phyloP scores from a whole-genome alignment of 208 protist species.

The Porcisia deanei region DNA sequence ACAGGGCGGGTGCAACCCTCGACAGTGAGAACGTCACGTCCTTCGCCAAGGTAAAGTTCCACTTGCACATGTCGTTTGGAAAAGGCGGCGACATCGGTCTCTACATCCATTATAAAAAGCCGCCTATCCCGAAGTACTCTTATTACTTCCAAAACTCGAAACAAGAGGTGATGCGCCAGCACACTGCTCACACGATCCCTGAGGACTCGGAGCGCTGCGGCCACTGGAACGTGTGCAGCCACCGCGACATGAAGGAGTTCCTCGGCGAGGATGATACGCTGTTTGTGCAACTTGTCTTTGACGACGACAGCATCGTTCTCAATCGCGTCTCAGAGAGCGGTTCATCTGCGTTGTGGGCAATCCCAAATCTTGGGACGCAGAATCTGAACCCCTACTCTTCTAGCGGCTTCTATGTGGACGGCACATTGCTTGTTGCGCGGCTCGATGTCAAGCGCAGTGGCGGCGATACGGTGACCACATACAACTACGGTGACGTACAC shows the following conservation, averaged over 20 bases:
- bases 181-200: slow-evolving; percentile 89
- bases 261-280: slow-evolving; percentile 60
- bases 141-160: slow-evolving; percentile 81
- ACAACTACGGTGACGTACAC: slow-evolving; percentile 38
- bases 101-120: slow-evolving; percentile 88
- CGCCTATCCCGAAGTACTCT: slow-evolving; percentile 89
- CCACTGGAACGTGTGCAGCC: slow-evolving; percentile 82
- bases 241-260: slow-evolving; percentile 53
- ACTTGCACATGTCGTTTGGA: slow-evolving; percentile 80
- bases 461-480: slow-evolving; percentile 32
- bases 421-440: slow-evolving; percentile 44
- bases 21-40: slow-evolving; percentile 74
- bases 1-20: slow-evolving; percentile 39
- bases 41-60: slow-evolving; percentile 78
- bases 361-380: slow-evolving; percentile 60
- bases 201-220: slow-evolving; percentile 79
- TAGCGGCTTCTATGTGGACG: slow-evolving; percentile 51
- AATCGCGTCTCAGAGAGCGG: slow-evolving; percentile 30
- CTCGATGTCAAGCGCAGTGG: slow-evolving; percentile 61
- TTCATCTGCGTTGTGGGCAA: slow-evolving; percentile 57
- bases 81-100: slow-evolving; percentile 62
- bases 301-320: slow-evolving; percentile 68
- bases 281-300: slow-evolving; percentile 64
- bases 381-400: slow-evolving; percentile 82
- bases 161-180: slow-evolving; percentile 73